Evolutionary conservation across 345 rosid species (phyloP).

Genomic region (Lepidium aucheri): DNA sequence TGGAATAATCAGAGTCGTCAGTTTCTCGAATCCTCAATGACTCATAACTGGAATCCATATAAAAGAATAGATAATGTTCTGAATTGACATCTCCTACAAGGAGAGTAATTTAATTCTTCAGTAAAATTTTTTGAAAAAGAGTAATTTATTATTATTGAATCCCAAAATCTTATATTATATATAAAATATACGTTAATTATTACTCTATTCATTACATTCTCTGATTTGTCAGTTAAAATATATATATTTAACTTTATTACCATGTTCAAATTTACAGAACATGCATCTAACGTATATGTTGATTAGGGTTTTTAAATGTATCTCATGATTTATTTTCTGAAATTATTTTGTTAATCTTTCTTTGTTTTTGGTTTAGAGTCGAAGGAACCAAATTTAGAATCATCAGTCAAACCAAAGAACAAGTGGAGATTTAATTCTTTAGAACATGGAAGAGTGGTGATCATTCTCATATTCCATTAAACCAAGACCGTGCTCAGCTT

Average conservation of each 20-base stretch:
- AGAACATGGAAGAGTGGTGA: constrained; percentile 32
- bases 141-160: too few relatives aligned
- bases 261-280: neutral
- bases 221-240: neutral
- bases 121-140: too few relatives aligned
- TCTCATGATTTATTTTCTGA: too few relatives aligned
- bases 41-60: constrained; percentile 42
- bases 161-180: neutral
- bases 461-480: constrained; percentile 25
- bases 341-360: neutral
- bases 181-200: too few relatives aligned
- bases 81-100: constrained; percentile 17
- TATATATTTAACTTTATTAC: neutral
- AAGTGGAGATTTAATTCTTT: constrained; percentile 51
- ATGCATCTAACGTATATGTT: too few relatives aligned
- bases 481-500: too few relatives aligned
- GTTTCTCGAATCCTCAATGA: constrained; percentile 54
- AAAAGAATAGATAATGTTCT: constrained; percentile 64
- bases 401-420: constrained; percentile 42
- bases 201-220: too few relatives aligned
- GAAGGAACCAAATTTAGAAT: constrained; percentile 38
- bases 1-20: constrained; percentile 53
- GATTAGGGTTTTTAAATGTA: too few relatives aligned
- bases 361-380: constrained; percentile 21
- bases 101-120: constrained; percentile 12